Evolutionary conservation across 2,329 filamentous ascomycete species (phyloP), one percentile per base, ranked within the genome.

Genomic region (Clonostachys rosea): DNA sequence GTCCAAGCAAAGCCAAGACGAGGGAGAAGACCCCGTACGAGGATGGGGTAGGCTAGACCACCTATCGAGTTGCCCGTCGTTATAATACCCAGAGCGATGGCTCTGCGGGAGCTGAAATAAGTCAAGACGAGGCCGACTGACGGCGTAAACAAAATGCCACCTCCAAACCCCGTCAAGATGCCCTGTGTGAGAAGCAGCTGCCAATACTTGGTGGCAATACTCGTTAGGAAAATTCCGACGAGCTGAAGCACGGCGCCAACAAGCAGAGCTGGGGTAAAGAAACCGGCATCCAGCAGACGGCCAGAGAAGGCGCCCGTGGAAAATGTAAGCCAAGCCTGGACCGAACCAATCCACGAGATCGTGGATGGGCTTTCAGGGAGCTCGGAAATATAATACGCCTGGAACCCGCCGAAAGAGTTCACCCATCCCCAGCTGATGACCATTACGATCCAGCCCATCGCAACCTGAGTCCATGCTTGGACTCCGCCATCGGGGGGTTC

Each of bases 1-100:
- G 81, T 73, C 79, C 81, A 84, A 0, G 67, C 63, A 50, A 84
- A 83, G 1, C 80, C 79, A 4, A 82, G 64, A 1, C 58, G 52
- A 0, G 75, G 74, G 7, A 81, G 68, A 16, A 3, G 80, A 63
- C 3, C 85, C 60, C 78, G 67, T 49, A 84, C 79, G 14, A 74
- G 63, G 11, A 76, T 67, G 1, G 77, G 76, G 45, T 78, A 81
- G 5, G 80, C 58, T 24, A 81, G 62, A 2, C 75, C 75, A 5
- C 77, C 76, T 3, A 79, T 67, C 5, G 74, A 75, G 40, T 73
- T 76, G 1, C 82, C 81, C 2, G 72, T 75, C 0, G 79, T 79
- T 1, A 78, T 75, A 2, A 84, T 60, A 0, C 81, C 81, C 39
- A 83, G 75, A 0, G 78, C 80, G 4, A 86, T 61, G 0, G 70